Evolutionary conservation across 2,329 filamentous ascomycete genomes (phyloP), one percentile per base, ranked within the genome.

Genomic region (Trichoderma atrobrunneum): DNA sequence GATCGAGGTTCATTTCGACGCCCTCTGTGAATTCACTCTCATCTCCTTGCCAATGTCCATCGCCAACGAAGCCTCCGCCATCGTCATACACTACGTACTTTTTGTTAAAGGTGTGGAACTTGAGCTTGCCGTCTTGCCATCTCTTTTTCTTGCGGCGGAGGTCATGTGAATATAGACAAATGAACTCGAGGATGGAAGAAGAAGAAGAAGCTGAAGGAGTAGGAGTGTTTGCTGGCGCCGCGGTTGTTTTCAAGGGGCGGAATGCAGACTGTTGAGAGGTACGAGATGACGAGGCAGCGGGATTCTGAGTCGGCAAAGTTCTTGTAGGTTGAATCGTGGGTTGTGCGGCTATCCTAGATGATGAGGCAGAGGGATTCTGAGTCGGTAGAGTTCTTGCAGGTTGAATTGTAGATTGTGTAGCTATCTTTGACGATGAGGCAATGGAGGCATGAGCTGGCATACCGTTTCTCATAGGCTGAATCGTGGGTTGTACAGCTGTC

Each of bases 101-200:
- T 78, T 91, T 93, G 83, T 98, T 98, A 87, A 97, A 97, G 0
- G 92, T 92, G 79, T 98, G 95, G 75, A 92, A 97, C 75, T 92
- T 92, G 73, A 98, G 88, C 66, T 90, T 90, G 43, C 95, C 95
- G 90, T 98, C 95, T 78, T 97, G 93, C 95, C 95, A 98, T 73
- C 93, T 87, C 80, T 98, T 98, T 76, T 93, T 91, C 83, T 98
- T 98, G 71, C 93, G 90, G 66, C 90, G 90, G 56, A 97, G 81
- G 79, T 98, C 95, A 79, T 93, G 90, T 2, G 94, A 97, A 81
- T 93, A 98, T 5, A 98, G 89, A 80, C 95, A 98, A 74, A 89
- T 87, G 80, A 92, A 97, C 78, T 97, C 94, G 78, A 92, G 85
- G 51, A 98, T 94, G 0, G 88, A 86, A 2, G 94, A 93, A 24